Evolutionary conservation across 2,329 filamentous ascomycete species (phyloP), one percentile per base, ranked within the genome.

Genomic region (Scedosporium apiospermum): DNA sequence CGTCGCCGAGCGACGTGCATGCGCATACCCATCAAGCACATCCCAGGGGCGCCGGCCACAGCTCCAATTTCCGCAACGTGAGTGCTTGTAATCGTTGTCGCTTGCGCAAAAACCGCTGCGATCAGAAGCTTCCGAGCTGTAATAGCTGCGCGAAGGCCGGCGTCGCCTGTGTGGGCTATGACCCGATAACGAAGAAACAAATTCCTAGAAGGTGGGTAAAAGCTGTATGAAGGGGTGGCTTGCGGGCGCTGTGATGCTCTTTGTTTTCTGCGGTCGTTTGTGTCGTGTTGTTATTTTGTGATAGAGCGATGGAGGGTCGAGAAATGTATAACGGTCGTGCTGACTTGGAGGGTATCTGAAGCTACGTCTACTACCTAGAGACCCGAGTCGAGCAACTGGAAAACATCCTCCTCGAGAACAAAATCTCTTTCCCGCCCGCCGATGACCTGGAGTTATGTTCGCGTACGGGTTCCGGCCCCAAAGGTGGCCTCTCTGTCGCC

Each of bases 331-430:
- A 34, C 5, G 34, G 46, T 51, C 53, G 64, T 65, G 63, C 69
- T 72, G 58, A 72, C 63, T 38, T 34, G 49, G 21, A 58, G n/a
- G 51, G 51, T 9, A 55, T 55, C 63, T 64, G 53, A 66, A 91
- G 89, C 74, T 98, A 98, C 78, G 91, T 98, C 58, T 96, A 90
- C 76, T 98, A 96, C 72, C 87, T 98, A 64, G 93, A 98, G 74
- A 90, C 89, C 30, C 83, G 93, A 64, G 85, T 97, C 62, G 83
- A 87, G 65, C 90, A 95, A 75, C 85, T 98, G 34, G 93, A 98
- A 74, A 82, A 82, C 41, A 77, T 95, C 44, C 82, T 98, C 59
- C 78, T 80, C 53, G 80, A 85, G 38, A 86, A 92, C 69, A 82
- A 83, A 55, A 84, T 97, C 63, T 66, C 86, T 14, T 95, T 89